These are phyloP conservation scores for Taiozyma sp. DNA, from an alignment of 1,139 yeast species.

Conservation along the genomic window DNA sequence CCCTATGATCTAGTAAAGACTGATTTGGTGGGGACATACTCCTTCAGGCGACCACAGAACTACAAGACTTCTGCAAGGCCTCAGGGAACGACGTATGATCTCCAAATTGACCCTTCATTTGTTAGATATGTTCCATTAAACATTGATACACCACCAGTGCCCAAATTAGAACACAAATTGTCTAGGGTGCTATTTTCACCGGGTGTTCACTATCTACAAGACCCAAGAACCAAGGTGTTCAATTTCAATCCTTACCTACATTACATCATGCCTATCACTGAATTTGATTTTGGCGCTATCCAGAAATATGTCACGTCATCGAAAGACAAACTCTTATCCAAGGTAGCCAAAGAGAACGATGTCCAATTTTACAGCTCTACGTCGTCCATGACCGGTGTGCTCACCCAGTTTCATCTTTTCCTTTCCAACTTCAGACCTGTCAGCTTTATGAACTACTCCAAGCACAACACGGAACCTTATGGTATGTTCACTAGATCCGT, in stretches of 20 bases:
- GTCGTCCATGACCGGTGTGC: constrained; percentile 75
- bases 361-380: constrained; percentile 73
- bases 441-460: constrained; percentile 39
- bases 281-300: constrained; percentile 60
- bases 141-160: constrained; percentile 18
- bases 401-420: constrained; percentile 68
- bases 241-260: constrained; percentile 65
- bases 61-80: not conserved
- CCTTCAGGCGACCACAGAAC: not conserved
- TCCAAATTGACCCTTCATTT: not conserved
- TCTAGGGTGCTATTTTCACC: constrained; percentile 75
- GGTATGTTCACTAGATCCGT: constrained; percentile 32
- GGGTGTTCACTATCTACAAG: constrained; percentile 76
- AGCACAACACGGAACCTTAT: constrained; percentile 31
- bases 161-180: constrained; percentile 56
- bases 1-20: not conserved
- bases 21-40: not conserved
- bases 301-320: constrained; percentile 63
- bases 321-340: constrained; percentile 49
- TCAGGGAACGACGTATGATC: not conserved
- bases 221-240: constrained; percentile 68
- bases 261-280: constrained; percentile 58
- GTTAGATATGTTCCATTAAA: not conserved
- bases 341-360: constrained; percentile 39
- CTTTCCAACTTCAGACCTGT: constrained; percentile 59